Evolutionary conservation across 176 grass and related monocot genomes (phyloP).

Genomic region (Oryza longistaminata): DNA sequence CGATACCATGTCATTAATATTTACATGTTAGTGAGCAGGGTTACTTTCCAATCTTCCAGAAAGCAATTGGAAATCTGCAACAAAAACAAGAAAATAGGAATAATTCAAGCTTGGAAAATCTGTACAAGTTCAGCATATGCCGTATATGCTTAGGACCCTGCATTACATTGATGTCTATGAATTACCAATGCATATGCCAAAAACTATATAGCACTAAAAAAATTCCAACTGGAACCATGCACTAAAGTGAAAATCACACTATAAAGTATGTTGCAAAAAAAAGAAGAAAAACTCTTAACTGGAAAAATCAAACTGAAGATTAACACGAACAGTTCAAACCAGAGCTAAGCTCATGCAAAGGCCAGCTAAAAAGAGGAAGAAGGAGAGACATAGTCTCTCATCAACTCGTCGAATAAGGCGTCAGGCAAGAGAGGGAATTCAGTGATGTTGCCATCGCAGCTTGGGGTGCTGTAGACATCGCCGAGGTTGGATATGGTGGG

Average conservation of each 20-base stretch:
- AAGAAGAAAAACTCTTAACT: conserved; percentile 29
- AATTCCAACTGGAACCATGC: conserved; percentile 18
- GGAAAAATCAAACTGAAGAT: conserved; percentile 43
- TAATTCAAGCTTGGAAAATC: no score
- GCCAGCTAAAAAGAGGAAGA: neutral
- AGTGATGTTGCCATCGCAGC: conserved; percentile 61
- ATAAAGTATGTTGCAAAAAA: conserved; percentile 34
- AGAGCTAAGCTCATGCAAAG: conserved; percentile 56
- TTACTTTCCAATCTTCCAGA: neutral
- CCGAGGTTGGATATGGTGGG: conserved; percentile 59
- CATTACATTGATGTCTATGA: conserved; percentile 41
- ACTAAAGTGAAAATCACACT: conserved; percentile 48
- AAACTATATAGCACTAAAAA: conserved; percentile 48
- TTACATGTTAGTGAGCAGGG: neutral
- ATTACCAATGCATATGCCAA: conserved; percentile 43
- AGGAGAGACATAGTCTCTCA: conserved; percentile 25
- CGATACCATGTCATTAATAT: neutral
- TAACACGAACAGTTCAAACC: conserved; percentile 8
- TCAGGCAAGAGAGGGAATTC: conserved; percentile 58
- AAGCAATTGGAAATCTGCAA: conserved; percentile 25
- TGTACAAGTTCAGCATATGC: conserved; percentile 31
- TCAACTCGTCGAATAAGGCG: conserved; percentile 67
- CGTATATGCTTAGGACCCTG: conserved; percentile 37
- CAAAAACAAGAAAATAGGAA: neutral
- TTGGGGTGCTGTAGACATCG: conserved; percentile 68